phyloP scores from a whole-genome alignment of 2,329 filamentous ascomycete genomes.

The Apiospora hydei region DNA sequence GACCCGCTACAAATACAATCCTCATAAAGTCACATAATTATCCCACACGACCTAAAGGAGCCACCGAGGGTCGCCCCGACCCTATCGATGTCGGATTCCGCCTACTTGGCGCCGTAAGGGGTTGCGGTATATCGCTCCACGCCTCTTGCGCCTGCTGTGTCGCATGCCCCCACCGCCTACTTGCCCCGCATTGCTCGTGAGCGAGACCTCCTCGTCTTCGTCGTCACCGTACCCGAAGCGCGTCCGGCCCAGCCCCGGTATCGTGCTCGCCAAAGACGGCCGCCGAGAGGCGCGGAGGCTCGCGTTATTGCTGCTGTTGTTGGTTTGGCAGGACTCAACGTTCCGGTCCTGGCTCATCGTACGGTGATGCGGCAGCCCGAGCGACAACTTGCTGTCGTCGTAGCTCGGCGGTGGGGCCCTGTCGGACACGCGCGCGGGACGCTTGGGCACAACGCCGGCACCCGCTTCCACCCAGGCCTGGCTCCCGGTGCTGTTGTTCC shows the following conservation, averaged over 20 bases:
- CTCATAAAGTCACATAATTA: not conserved
- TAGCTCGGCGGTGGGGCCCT: not conserved
- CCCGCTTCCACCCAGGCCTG: not conserved
- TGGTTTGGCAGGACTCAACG: not conserved
- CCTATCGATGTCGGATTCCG: not conserved
- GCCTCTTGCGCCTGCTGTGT: not conserved
- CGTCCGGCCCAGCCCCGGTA: not conserved
- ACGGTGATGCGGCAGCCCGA: not conserved
- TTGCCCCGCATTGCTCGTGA: constrained; percentile 24
- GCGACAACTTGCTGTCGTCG: not conserved
- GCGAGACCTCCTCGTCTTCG: constrained; percentile 22
- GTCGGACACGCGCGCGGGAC: not conserved
- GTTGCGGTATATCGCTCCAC: not conserved
- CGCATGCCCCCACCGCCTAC: not conserved
- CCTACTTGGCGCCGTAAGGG: not conserved
- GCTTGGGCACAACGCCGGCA: not conserved
- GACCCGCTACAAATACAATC: not conserved
- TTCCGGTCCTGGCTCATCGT: not conserved
- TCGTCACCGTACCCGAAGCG: constrained; percentile 16
- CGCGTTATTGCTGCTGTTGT: not conserved
- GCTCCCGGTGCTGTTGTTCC: not conserved
- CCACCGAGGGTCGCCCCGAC: not conserved
- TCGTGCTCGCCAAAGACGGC: not conserved
- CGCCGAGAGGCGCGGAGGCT: not conserved
- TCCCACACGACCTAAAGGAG: not conserved